Evolutionary conservation across 2,329 filamentous ascomycete genomes (phyloP).

Genomic region (Colletotrichum higginsianum): DNA sequence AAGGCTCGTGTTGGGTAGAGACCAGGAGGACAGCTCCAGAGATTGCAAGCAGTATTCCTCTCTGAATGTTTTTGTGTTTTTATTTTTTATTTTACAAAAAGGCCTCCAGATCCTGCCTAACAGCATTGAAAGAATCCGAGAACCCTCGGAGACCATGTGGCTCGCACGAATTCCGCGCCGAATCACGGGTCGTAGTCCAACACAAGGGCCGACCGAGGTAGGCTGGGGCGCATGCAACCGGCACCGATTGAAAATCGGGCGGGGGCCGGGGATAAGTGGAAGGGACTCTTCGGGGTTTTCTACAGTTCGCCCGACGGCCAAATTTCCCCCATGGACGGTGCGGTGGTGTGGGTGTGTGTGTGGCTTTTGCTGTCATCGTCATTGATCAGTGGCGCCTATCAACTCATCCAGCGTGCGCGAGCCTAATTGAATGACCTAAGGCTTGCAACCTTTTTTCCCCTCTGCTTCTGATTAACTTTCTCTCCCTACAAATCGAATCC

Average conservation of each 20-base stretch:
- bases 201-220: conserved; percentile 29
- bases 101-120: background rate
- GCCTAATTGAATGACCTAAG: conserved; percentile 17
- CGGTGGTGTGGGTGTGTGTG: too few relatives aligned
- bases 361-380: conserved; percentile 27
- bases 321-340: background rate
- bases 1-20: conserved; percentile 5
- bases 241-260: conserved; percentile 12
- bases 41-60: background rate
- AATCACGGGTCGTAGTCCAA: background rate
- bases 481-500: background rate
- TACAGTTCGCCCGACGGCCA: conserved; percentile 36
- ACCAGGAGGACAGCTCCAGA: background rate
- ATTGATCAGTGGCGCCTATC: conserved; percentile 27
- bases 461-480: background rate
- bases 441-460: background rate
- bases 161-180: background rate
- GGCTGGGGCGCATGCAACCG: conserved; percentile 19
- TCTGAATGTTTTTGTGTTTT: too few relatives aligned
- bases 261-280: conserved; percentile 36
- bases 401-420: conserved; percentile 12
- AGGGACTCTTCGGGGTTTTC: conserved; percentile 12
- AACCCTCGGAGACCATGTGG: background rate
- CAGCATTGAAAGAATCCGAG: background rate
- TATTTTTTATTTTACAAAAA: too few relatives aligned